Percentiles rank a stretch among this genome's conserved stretches.
These are phyloP conservation scores for Lyophyllum shimeji DNA, from an alignment of 768 basidiomycete species.

Conservation along the genomic window DNA sequence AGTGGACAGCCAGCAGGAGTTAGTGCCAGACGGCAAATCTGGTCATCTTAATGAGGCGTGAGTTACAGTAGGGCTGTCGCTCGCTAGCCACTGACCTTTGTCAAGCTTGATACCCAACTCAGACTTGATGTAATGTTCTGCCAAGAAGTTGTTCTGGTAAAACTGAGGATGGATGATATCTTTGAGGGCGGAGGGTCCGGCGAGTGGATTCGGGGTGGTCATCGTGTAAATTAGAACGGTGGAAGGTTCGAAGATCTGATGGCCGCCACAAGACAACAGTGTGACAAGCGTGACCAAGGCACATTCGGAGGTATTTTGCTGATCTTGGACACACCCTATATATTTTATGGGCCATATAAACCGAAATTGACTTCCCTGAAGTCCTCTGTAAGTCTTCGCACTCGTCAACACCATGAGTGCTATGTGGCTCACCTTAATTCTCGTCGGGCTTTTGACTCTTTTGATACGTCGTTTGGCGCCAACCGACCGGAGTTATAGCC, in stretches of 20 bases:
- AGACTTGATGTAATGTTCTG: constrained; percentile 78
- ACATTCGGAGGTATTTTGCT: background rate
- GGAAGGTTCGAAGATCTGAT: background rate
- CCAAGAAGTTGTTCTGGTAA: constrained; percentile 88
- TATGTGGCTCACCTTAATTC: background rate
- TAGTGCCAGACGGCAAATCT: constrained; percentile 87
- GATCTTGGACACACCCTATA: background rate
- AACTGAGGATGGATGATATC: constrained; percentile 88
- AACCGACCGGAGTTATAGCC: constrained; percentile 5
- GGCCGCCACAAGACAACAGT: background rate
- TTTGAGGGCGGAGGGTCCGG: constrained; percentile 55
- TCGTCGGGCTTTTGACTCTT: constrained; percentile 10
- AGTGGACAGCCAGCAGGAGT: constrained; percentile 87
- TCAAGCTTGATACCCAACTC: constrained; percentile 88
- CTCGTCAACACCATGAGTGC: constrained; percentile 3
- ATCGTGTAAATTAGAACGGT: constrained; percentile 27
- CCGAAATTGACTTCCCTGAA: constrained; percentile 1
- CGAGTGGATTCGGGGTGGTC: constrained; percentile 49
- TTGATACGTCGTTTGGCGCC: constrained; percentile 13
- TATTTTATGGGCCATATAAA: background rate
- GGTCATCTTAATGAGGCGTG: constrained; percentile 61
- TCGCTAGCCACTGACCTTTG: constrained; percentile 59
- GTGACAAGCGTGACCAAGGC: background rate
- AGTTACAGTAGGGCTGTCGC: background rate
- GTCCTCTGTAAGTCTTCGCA: background rate